Base-by-base conservation (phyloP, 2,329 filamentous ascomycete species). In the Fusarium buharicum region DNA sequence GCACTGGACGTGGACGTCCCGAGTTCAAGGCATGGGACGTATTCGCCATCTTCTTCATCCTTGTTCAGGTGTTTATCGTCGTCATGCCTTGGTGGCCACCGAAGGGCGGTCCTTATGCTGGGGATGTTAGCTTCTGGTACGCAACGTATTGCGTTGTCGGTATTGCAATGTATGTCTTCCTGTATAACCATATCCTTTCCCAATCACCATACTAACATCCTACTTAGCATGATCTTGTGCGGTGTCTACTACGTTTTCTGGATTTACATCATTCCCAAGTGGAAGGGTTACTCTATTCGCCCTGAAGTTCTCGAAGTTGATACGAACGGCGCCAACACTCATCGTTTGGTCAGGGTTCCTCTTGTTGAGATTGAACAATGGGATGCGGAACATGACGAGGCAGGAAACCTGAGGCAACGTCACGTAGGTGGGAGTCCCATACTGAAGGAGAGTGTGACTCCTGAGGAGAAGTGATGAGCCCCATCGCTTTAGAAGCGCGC, bases 31-130 rank as follows among this genome's bases (percentile, higher is more conserved):
- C 85, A 0, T 91, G 87, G 87, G 71, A 86, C 55, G 50, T 81
- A 0, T 78, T 82, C 0, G 73, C 90, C 3, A 68, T 82, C 8
- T 89, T 91, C 72, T 86, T 82, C 49, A 82, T 89, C 43, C 71
- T 85, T 1, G 76, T 86, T 1, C 84, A 89, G 43, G 50, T 87
- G 0, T 91, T 86, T 62, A 76, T 90, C 38, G 74, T 91, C 4
- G 80, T 87, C 13, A 90, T 90, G 81, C 89, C 89, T 0, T 92
- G 89, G 89, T 89, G 86, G 58, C 89, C 89, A 1, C 89, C 89
- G 0, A 77, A 79, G 1, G 81, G 78, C 0, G 88, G 89, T 0
- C 77, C 78, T 0, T 81, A 83, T 38, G 85, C 82, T 0, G 89
- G 88, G 0, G 84, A 88, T 48, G 88, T 91, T 2, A 88, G 84